Conservation (phyloP, 345 rosid genomes). For the Salix brachista region DNA sequence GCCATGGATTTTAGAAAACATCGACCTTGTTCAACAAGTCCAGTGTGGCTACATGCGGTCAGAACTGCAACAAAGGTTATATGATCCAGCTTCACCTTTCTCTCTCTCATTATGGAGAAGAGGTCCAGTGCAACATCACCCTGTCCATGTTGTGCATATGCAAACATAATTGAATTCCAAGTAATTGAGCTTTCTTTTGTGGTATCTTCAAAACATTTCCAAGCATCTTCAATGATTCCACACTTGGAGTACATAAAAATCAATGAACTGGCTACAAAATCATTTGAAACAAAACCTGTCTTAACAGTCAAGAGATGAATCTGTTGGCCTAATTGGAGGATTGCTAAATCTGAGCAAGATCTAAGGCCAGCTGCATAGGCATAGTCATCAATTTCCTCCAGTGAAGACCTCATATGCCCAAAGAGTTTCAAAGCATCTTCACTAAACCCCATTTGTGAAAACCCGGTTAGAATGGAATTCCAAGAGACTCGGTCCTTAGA, state of each 20-base stretch:
- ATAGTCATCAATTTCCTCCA: slow-evolving; percentile 55
- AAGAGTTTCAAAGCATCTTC: slow-evolving; percentile 56
- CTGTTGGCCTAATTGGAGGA: slow-evolving; percentile 65
- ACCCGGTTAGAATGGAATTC: slow-evolving; percentile 69
- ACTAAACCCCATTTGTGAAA: slow-evolving; percentile 49
- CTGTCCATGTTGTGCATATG: slow-evolving; percentile 72
- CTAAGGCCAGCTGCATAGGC: slow-evolving; percentile 69
- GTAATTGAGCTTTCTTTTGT: slow-evolving; percentile 45
- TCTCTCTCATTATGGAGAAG: slow-evolving; percentile 51
- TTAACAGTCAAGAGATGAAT: slow-evolving; percentile 51
- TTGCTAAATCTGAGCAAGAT: slow-evolving; percentile 74
- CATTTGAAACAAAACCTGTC: slow-evolving; percentile 51
- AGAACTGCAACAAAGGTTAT: slow-evolving; percentile 64
- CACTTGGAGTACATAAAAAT: slow-evolving; percentile 79
- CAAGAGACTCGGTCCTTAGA: slow-evolving; percentile 65
- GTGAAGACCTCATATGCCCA: slow-evolving; percentile 41
- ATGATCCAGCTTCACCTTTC: slow-evolving; percentile 56
- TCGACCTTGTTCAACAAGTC: slow-evolving; percentile 56
- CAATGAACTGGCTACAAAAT: slow-evolving; percentile 69
- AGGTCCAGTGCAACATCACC: slow-evolving; percentile 54
- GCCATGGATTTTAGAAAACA: slow-evolving; percentile 53
- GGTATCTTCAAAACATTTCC: slow-evolving; percentile 51
- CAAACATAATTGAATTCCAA: slow-evolving; percentile 73
- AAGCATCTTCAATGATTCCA: slow-evolving; percentile 58
- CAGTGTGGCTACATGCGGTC: slow-evolving; percentile 77